phyloP scores from a whole-genome alignment of 371 early-diverging fungal genomes.

The Lichtheimia ornata region DNA sequence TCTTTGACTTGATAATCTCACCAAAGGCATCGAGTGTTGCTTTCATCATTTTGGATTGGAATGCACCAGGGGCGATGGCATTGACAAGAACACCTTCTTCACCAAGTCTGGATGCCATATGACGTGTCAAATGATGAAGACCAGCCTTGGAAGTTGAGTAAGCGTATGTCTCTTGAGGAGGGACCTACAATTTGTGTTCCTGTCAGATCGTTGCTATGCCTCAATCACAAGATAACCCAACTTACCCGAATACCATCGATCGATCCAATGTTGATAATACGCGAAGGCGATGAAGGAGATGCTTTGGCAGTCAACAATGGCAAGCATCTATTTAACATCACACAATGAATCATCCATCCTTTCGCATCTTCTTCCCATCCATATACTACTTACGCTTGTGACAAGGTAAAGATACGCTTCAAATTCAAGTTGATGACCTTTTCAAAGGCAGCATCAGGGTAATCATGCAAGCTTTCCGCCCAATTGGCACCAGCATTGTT shows the following conservation, averaged over 20 bases:
- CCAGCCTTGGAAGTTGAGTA: slow-evolving; percentile 83
- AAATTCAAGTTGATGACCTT: slow-evolving; percentile 83
- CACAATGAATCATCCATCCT: not conserved
- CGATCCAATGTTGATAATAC: slow-evolving; percentile 69
- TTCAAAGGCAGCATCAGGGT: slow-evolving; percentile 68
- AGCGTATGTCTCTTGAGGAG: slow-evolving; percentile 59
- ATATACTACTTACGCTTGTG: slow-evolving; percentile 67
- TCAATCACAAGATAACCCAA: not conserved
- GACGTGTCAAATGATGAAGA: slow-evolving; percentile 66
- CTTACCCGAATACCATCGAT: slow-evolving; percentile 69
- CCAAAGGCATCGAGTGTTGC: slow-evolving; percentile 64
- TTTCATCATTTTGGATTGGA: slow-evolving; percentile 88
- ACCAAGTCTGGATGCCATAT: slow-evolving; percentile 63
- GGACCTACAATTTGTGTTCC: slow-evolving; percentile 11
- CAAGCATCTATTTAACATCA: slow-evolving; percentile 44
- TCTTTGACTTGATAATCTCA: slow-evolving; percentile 52
- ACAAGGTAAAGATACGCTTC: slow-evolving; percentile 76
- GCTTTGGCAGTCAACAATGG: slow-evolving; percentile 74
- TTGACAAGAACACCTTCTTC: slow-evolving; percentile 73
- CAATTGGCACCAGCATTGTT: slow-evolving; percentile 87
- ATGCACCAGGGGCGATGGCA: slow-evolving; percentile 89
- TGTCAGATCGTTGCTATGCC: not conserved
- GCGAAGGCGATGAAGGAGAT: slow-evolving; percentile 37
- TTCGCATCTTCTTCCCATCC: not conserved
- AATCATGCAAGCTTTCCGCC: slow-evolving; percentile 56